A percentile compares a stretch with the other conserved stretches of the same genome.
Conservation (phyloP, 2,329 filamentous ascomycete genomes). For the Hypoxylon rubiginosum region DNA sequence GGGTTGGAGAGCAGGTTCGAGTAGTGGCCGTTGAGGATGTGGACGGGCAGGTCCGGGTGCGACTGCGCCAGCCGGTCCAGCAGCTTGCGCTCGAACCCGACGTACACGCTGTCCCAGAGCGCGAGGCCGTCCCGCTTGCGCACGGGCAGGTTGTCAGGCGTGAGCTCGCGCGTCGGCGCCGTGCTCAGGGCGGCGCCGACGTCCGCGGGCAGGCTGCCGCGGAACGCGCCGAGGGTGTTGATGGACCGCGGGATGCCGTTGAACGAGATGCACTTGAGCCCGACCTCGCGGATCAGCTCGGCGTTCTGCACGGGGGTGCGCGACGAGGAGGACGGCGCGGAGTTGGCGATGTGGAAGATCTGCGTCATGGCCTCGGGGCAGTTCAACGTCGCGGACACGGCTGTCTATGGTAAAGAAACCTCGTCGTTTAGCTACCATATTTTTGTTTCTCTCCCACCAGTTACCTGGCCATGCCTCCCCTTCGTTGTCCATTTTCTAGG, state of each 20-base stretch:
- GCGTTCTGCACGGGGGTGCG: slow-evolving; percentile 64
- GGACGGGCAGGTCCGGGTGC: slow-evolving; percentile 85
- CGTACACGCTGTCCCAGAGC: slow-evolving; percentile 84
- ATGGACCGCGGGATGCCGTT: slow-evolving; percentile 87
- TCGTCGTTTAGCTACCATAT: slow-evolving; percentile 6
- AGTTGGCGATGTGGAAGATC: slow-evolving; percentile 68
- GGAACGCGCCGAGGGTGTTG: slow-evolving; percentile 83
- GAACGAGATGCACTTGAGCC: slow-evolving; percentile 83
- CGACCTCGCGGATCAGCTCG: slow-evolving; percentile 81
- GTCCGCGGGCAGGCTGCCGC: slow-evolving; percentile 69
- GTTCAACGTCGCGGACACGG: slow-evolving; percentile 88
- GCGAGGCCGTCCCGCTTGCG: slow-evolving; percentile 70
- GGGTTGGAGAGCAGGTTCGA: slow-evolving; percentile 80
- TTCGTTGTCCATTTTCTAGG: slow-evolving; percentile 1
- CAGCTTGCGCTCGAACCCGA: slow-evolving; percentile 79
- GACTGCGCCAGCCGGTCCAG: slow-evolving; percentile 77
- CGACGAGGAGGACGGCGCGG: slow-evolving; percentile 30
- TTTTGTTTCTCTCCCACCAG: not conserved
- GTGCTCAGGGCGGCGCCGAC: slow-evolving; percentile 68
- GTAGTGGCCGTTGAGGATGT: slow-evolving; percentile 83
- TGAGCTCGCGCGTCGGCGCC: slow-evolving; percentile 67
- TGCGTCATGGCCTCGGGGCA: slow-evolving; percentile 79
- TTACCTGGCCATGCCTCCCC: not conserved
- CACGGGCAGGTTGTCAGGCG: slow-evolving; percentile 64
- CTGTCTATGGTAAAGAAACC: slow-evolving; percentile 66